Evolutionary conservation across 148 eudicot genomes (phyloP).

Genomic region (Silene uniflora): DNA sequence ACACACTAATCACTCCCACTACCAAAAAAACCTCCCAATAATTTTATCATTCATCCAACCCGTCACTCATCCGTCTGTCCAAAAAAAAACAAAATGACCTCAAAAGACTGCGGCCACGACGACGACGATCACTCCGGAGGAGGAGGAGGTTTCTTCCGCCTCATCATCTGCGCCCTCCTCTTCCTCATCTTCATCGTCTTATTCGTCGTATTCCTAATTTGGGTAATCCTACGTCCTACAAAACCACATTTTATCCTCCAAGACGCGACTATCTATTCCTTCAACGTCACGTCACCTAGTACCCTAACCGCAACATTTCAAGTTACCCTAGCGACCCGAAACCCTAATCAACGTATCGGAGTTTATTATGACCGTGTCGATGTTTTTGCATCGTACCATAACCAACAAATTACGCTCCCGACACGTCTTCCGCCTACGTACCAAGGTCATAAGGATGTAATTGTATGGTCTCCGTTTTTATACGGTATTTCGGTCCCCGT

Average conservation of each 20-base stretch:
- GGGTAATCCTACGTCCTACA: conserved; percentile 44
- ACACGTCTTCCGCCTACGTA: conserved; percentile 33
- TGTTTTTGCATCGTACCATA: conserved; percentile 34
- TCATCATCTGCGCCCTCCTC: conserved; percentile 14
- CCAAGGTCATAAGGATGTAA: conserved; percentile 38
- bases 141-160: conserved; percentile 6
- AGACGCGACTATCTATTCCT: conserved; percentile 45
- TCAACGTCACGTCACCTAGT: conserved; percentile 40
- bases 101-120: conserved; percentile 50
- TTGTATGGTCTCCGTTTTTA: conserved; percentile 43
- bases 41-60: conserved; percentile 2
- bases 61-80: background rate
- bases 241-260: conserved; percentile 46
- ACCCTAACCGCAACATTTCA: conserved; percentile 36
- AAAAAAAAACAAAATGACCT: conserved; percentile 17
- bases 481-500: conserved; percentile 35
- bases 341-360: conserved; percentile 42
- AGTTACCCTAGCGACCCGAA: conserved; percentile 37
- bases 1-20: background rate
- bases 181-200: conserved; percentile 29
- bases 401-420: conserved; percentile 45
- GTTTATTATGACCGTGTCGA: conserved; percentile 43
- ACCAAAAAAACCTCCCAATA: background rate
- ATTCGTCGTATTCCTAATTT: conserved; percentile 32
- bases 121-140: conserved; percentile 19